phyloP scores from a whole-genome alignment of 1,139 yeast species.

The Keqinozyma sinolaborantium region DNA sequence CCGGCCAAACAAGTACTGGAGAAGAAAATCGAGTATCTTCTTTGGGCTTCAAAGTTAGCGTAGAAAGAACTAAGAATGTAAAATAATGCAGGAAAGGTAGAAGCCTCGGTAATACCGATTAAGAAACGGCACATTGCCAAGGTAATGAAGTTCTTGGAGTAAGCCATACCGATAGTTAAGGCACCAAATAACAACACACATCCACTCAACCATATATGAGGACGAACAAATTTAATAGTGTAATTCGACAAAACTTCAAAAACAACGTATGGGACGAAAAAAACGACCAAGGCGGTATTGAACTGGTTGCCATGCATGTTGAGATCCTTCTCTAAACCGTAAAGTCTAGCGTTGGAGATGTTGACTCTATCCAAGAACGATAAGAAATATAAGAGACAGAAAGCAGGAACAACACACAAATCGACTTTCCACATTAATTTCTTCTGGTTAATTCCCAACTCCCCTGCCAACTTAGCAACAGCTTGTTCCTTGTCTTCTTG shows the following conservation, averaged over 20 bases:
- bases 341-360: conserved; percentile 69
- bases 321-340: conserved; percentile 56
- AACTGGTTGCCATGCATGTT: conserved; percentile 55
- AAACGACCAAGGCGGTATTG: conserved; percentile 61
- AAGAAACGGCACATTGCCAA: conserved; percentile 60
- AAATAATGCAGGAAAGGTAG: conserved; percentile 72
- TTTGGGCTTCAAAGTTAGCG: conserved; percentile 61
- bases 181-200: conserved; percentile 62
- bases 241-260: conserved; percentile 69
- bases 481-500: conserved; percentile 11
- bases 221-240: conserved; percentile 54
- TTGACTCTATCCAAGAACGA: conserved; percentile 73
- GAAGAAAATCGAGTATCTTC: conserved; percentile 66
- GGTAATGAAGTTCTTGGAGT: conserved; percentile 54
- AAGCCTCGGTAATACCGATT: conserved; percentile 64
- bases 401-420: conserved; percentile 64
- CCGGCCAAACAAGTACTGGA: conserved; percentile 41
- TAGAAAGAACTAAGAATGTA: conserved; percentile 58
- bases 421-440: conserved; percentile 63
- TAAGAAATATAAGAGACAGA: conserved; percentile 63
- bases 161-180: conserved; percentile 64
- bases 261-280: conserved; percentile 68
- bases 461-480: conserved; percentile 26
- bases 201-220: conserved; percentile 59
- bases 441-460: conserved; percentile 34